phyloP scores from a whole-genome alignment of 2,329 filamentous ascomycete genomes.

The Colletotrichum sp. region DNA sequence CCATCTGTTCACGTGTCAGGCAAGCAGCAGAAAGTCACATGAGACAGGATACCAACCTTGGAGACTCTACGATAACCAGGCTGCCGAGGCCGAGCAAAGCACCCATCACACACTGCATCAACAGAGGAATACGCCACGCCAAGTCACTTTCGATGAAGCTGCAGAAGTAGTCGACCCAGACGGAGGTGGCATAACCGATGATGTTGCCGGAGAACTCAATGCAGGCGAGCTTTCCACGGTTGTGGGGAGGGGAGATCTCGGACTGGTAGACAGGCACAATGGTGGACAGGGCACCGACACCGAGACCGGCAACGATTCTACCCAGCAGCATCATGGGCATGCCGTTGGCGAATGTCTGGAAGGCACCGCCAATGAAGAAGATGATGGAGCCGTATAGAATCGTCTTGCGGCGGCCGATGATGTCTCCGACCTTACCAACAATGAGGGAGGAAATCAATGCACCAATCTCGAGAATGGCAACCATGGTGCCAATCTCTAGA shows the following conservation, averaged over 20 bases:
- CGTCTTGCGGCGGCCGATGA: conserved; percentile 86
- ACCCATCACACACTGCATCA: conserved; percentile 96
- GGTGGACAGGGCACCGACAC: conserved; percentile 87
- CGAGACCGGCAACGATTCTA: conserved; percentile 82
- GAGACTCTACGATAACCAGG: conserved; percentile 94
- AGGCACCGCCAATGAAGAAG: conserved; percentile 82
- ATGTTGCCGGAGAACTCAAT: conserved; percentile 99
- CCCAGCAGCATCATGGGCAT: conserved; percentile 91
- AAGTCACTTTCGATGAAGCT: conserved; percentile 84
- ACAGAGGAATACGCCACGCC: conserved; percentile 88
- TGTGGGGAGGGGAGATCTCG: conserved; percentile 95
- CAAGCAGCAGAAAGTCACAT: neutral
- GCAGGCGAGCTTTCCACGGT: conserved; percentile 92
- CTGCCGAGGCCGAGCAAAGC: conserved; percentile 83
- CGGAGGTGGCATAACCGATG: conserved; percentile 91
- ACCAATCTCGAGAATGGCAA: conserved; percentile 93
- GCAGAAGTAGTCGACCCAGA: conserved; percentile 99
- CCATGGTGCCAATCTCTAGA: conserved; percentile 94
- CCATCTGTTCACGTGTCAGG: conserved; percentile 66
- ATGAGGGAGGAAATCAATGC: conserved; percentile 88
- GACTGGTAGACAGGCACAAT: conserved; percentile 95
- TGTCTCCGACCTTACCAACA: conserved; percentile 88
- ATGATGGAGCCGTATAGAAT: conserved; percentile 94
- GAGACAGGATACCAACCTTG: conserved; percentile 64
- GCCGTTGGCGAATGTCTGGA: conserved; percentile 81